Evolutionary conservation across 2,329 filamentous ascomycete genomes (phyloP), one percentile per base, ranked within the genome.

Genomic region (Aspergillus japonicus): DNA sequence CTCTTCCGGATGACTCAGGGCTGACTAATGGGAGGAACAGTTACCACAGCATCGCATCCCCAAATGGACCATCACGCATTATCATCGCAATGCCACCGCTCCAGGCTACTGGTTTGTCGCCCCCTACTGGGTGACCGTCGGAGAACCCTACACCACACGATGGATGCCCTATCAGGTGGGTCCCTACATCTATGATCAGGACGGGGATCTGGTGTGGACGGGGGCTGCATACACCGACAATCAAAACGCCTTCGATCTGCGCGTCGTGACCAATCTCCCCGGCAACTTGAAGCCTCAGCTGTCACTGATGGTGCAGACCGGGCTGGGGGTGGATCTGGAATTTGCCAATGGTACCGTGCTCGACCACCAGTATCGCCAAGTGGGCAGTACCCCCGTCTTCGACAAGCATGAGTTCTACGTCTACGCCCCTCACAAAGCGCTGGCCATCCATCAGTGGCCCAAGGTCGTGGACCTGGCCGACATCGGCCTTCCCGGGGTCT

Each of bases 41-140:
- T 24, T 58, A 14, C 56, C 56, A 16, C 39, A 58, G 11, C 39
- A 54, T 44, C 56, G 56, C 44, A 47, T 47, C 23, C 42, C 54
- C 10, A 58, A 54, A 54, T 58, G 24, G 12, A 49, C 54, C 26
- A 19, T 54, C 56, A 52, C 52, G 19, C 49, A 58, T 21, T 39
- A 54, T 12, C 50, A 58, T 42, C 56, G 50, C 29, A 26, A 58
- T 5, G 39, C 50, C 12, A 44, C 49, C 2, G 31, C 26, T 3
- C 56, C 56, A 1, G 56, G 56, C 2, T 58, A 58, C 31, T 58
- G 56, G 56, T 58, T 58, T 39, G 56, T 58, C 14, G 52, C 56
- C 14, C 56, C 56, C 12, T 58, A 58, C 31, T 51, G 51, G 24
- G 24, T 54, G 12, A 58, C 52, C 12, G 50, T 39, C 12, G 50